Evolutionary conservation across 139 green algal genomes (phyloP), one percentile per base, ranked within the genome.

Genomic region (Haematococcus lacustris): DNA sequence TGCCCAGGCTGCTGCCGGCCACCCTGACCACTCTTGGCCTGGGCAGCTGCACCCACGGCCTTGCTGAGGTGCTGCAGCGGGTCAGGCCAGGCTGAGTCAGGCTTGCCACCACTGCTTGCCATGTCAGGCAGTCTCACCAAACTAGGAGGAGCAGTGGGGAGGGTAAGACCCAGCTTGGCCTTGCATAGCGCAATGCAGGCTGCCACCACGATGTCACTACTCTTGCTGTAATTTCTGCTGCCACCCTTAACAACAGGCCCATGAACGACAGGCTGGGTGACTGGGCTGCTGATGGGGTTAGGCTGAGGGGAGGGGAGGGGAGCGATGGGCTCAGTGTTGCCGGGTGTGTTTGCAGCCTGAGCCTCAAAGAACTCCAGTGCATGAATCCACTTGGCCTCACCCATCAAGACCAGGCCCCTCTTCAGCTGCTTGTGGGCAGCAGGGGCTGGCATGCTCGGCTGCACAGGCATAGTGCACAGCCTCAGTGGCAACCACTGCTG

Each of bases 321-420:
- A n/a, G n/a, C n/a, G n/a, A n/a, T n/a, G n/a, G n/a, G n/a, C n/a
- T n/a, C n/a, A n/a, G n/a, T n/a, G n/a, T n/a, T n/a, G n/a, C n/a
- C n/a, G n/a, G n/a, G n/a, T 43, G 38, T 32, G 23, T 38, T 13
- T 32, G 50, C 23, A 25, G 3, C 33, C 38, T 30, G 28, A 34
- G 74, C 64, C 17, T 7, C 53, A 40, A 82, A 81, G 38, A 68
- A 73, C 0, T 71, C 62, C 17, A 76, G 50, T 0, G 80, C 80
- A 30, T 78, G 70, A 2, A 81, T 32, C 76, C 73, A 81, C 30
- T 79, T 74, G 50, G 32, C 26, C 1, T 79, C 62, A 1, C 62
- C 23, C 21, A 86, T 60, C 23, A 86, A 65, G 13, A 30, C 53
- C 17, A 86, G 6, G 25, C 76, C 80, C 2, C n/a, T 39, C 66